These are phyloP conservation scores for Cicer judaicum DNA, from an alignment of 306 rosid species.

Conservation along the genomic window DNA sequence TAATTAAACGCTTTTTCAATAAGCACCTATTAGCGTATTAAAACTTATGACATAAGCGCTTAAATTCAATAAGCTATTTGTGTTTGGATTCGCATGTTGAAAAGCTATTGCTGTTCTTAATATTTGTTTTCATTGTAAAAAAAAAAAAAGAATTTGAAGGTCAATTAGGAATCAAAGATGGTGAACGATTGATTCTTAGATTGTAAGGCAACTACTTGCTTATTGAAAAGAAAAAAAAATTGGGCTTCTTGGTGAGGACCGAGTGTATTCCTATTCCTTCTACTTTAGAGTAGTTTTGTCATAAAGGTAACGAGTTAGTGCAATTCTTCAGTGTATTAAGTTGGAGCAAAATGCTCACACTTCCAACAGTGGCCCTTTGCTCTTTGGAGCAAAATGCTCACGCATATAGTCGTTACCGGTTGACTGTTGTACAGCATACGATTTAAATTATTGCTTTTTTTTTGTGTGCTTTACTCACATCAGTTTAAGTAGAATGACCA, in stretches of 20 bases:
- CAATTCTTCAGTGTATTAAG: conserved; percentile 27
- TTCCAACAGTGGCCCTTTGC: conserved; percentile 1
- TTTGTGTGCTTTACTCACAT: conserved; percentile 11
- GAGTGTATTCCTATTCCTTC: neutral
- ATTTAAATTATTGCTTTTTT: conserved; percentile 6
- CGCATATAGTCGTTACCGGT: neutral
- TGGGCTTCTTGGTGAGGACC: conserved; percentile 15
- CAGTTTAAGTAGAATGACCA: conserved; percentile 27
- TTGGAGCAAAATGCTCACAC: conserved; percentile 31
- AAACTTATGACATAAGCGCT: neutral
- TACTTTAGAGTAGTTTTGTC: conserved; percentile 23
- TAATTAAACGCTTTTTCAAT: conserved; percentile 13
- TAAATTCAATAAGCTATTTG: neutral
- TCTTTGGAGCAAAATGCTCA: conserved; percentile 5
- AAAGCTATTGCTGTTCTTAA: neutral
- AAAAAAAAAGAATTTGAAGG: neutral
- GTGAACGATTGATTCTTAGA: conserved; percentile 19
- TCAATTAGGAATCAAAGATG: conserved; percentile 23
- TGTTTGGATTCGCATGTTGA: neutral
- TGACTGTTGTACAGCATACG: neutral
- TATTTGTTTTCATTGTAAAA: conserved; percentile 1
- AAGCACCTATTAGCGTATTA: neutral
- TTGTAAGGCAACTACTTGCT: conserved; percentile 21
- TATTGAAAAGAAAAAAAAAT: conserved; percentile 2
- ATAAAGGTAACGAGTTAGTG: conserved; percentile 22